Conservation (phyloP, 768 basidiomycete genomes). For the Leccinum obscurum region DNA sequence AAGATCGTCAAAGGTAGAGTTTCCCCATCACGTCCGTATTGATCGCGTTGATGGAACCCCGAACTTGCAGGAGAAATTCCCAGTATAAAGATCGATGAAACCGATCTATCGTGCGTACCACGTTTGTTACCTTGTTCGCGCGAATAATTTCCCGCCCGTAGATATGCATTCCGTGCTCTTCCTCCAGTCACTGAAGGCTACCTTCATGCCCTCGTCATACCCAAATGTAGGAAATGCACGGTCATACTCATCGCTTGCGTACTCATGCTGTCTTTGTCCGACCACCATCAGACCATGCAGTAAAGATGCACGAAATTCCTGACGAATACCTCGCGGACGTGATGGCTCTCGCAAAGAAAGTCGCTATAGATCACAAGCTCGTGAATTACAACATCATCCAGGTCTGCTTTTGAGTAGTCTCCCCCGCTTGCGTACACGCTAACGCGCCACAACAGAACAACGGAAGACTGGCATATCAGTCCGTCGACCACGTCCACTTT, state of each 20-base stretch:
- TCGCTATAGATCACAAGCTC: conserved; percentile 65
- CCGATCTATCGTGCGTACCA: conserved; percentile 61
- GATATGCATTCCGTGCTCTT: conserved; percentile 89
- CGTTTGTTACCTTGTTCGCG: neutral
- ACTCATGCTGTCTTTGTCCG: neutral
- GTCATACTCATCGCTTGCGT: fast-evolving
- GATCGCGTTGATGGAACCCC: neutral
- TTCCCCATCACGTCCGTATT: neutral
- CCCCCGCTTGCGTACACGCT: neutral
- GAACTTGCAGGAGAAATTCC: conserved; percentile 75
- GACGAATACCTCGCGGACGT: conserved; percentile 78
- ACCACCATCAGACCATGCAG: conserved; percentile 66
- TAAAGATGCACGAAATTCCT: conserved; percentile 83
- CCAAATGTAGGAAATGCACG: conserved; percentile 64
- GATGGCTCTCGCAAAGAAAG: conserved; percentile 82
- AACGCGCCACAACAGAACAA: conserved; percentile 53
- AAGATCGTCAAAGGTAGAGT: conserved; percentile 81
- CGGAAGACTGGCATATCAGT: conserved; percentile 60
- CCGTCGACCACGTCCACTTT: conserved; percentile 87
- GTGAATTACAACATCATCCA: conserved; percentile 87
- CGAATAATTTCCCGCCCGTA: conserved; percentile 24
- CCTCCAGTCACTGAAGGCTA: conserved; percentile 80
- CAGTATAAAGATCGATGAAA: conserved; percentile 79
- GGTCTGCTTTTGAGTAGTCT: conserved; percentile 28
- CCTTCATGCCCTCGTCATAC: conserved; percentile 76